phyloP scores from a whole-genome alignment of 768 basidiomycete genomes.

The Hericium alpestre region DNA sequence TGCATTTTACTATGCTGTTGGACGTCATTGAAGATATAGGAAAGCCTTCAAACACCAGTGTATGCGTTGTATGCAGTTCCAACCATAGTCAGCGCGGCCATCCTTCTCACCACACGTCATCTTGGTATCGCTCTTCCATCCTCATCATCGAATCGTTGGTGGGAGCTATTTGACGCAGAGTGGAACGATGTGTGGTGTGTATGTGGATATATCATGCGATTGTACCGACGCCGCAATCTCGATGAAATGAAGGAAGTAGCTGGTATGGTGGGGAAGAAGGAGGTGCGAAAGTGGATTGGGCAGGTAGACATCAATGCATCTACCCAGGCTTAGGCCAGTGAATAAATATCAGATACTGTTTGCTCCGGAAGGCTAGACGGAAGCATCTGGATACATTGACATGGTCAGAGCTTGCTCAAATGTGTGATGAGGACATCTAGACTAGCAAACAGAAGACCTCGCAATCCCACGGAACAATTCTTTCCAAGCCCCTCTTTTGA shows the following conservation, averaged over 20 bases:
- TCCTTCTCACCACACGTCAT: slow-evolving; percentile 69
- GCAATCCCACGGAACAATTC: too few relatives aligned
- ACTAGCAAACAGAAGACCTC: too few relatives aligned
- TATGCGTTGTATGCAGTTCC: slow-evolving; percentile 85
- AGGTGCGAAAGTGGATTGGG: slow-evolving; percentile 76
- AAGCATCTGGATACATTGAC: too few relatives aligned
- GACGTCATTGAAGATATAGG: not conserved
- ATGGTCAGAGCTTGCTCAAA: too few relatives aligned
- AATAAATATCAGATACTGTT: not conserved
- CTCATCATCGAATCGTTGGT: slow-evolving; percentile 70
- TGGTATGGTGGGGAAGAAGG: slow-evolving; percentile 60
- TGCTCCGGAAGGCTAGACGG: too few relatives aligned
- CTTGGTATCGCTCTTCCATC: slow-evolving; percentile 68
- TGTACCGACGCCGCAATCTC: slow-evolving; percentile 50
- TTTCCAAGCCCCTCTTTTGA: too few relatives aligned
- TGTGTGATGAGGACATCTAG: too few relatives aligned
- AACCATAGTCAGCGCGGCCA: slow-evolving; percentile 82
- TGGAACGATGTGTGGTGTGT: slow-evolving; percentile 86
- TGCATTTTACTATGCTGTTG: not conserved
- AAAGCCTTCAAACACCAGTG: slow-evolving; percentile 87
- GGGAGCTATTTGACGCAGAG: slow-evolving; percentile 85
- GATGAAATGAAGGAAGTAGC: slow-evolving; percentile 40
- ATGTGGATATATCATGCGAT: slow-evolving; percentile 72
- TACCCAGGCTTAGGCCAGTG: not conserved
- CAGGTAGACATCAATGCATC: not conserved